phyloP scores from a whole-genome alignment of 2,329 filamentous ascomycete genomes.

The Ascochyta koolunga region DNA sequence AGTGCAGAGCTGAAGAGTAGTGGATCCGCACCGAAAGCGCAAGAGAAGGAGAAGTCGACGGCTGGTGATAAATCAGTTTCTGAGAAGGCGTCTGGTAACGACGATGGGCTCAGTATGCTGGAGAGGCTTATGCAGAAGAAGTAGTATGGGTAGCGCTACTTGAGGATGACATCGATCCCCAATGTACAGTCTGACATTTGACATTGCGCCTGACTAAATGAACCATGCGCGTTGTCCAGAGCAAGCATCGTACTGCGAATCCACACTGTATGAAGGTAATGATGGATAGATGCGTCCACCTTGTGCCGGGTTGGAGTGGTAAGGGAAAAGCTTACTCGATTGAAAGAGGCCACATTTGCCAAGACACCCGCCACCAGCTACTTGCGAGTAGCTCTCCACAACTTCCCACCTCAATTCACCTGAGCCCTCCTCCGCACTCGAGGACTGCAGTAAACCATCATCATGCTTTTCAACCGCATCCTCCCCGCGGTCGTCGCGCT shows the following conservation, averaged over 20 bases:
- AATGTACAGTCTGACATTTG: background rate
- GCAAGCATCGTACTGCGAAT: too few species aligned
- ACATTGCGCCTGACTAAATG: background rate
- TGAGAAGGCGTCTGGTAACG: slow-evolving; percentile 41
- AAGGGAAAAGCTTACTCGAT: slow-evolving; percentile 28
- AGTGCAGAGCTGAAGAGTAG: slow-evolving; percentile 9
- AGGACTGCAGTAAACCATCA: slow-evolving; percentile 25
- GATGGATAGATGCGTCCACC: background rate
- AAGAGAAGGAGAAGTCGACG: slow-evolving; percentile 15
- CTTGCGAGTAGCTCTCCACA: slow-evolving; percentile 22
- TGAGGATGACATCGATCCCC: slow-evolving; percentile 9
- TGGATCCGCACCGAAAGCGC: slow-evolving; percentile 8
- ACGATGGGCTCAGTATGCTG: slow-evolving; percentile 31
- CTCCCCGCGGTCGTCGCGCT: slow-evolving; percentile 42
- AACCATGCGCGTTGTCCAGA: background rate
- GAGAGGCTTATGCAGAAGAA: slow-evolving; percentile 19
- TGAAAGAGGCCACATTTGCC: slow-evolving; percentile 41
- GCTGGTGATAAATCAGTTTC: background rate
- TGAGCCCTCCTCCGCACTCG: slow-evolving; percentile 25
- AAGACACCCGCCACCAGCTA: slow-evolving; percentile 31
- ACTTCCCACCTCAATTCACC: slow-evolving; percentile 20
- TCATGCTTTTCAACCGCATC: slow-evolving; percentile 43
- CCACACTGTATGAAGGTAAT: background rate
- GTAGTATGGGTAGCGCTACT: background rate
- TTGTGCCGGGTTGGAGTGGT: slow-evolving; percentile 28